phyloP scores from a whole-genome alignment of 768 basidiomycete species.

The Punctularia strigosozonata region DNA sequence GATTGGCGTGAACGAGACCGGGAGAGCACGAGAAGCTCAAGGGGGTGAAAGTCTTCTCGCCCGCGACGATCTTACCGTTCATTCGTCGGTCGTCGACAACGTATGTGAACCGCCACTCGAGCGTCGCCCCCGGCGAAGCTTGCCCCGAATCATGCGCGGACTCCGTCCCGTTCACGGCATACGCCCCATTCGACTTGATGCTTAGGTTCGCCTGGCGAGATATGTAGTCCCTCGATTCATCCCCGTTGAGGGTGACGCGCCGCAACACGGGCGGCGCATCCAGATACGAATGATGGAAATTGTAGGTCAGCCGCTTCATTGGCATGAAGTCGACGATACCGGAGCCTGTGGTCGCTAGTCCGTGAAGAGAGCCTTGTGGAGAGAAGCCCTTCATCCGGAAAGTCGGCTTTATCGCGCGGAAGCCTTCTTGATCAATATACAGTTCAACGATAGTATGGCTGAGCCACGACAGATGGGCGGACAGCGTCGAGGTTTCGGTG shows the following conservation, averaged over 20 bases:
- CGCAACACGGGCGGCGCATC: slow-evolving; percentile 60
- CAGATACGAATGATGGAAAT: slow-evolving; percentile 63
- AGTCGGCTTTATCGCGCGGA: slow-evolving; percentile 46
- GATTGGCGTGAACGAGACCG: slow-evolving; percentile 42
- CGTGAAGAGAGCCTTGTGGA: too few species aligned
- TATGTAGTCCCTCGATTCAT: slow-evolving; percentile 63
- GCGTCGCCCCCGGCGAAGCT: slow-evolving; percentile 21
- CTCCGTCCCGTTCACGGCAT: slow-evolving; percentile 62
- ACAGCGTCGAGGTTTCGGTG: too few species aligned
- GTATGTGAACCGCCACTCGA: slow-evolving; percentile 76
- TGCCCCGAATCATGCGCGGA: slow-evolving; percentile 8
- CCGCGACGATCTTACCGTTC: slow-evolving; percentile 33
- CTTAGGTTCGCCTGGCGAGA: slow-evolving; percentile 63
- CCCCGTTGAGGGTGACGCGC: slow-evolving; percentile 52
- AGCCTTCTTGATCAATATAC: slow-evolving; percentile 79
- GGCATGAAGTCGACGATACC: slow-evolving; percentile 60
- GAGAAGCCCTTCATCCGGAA: slow-evolving; percentile 50
- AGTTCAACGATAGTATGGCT: slow-evolving; percentile 43
- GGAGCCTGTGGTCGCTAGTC: slow-evolving; percentile 17
- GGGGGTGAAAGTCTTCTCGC: slow-evolving; percentile 66
- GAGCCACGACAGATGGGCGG: slow-evolving; percentile 38
- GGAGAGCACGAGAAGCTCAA: slow-evolving; percentile 70
- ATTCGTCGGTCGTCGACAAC: slow-evolving; percentile 49
- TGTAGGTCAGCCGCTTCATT: slow-evolving; percentile 39
- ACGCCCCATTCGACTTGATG: slow-evolving; percentile 64